phyloP scores from a whole-genome alignment of 2,329 filamentous ascomycete genomes.

The Aspergillus eucalypticola region DNA sequence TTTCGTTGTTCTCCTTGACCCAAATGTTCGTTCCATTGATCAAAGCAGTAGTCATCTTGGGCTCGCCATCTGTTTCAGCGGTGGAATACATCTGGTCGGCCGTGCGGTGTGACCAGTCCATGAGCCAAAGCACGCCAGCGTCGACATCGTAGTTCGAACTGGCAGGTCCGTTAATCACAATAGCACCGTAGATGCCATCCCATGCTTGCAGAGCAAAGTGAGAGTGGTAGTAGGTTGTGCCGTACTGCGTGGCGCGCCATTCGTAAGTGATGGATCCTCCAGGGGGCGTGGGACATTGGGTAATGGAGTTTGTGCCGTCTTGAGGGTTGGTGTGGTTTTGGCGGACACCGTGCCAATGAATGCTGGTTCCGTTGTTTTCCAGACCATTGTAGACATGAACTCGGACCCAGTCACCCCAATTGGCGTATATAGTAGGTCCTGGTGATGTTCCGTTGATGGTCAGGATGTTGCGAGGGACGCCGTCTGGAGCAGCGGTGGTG shows the following conservation, averaged over 20 bases:
- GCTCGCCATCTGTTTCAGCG: neutral
- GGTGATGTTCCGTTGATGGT: slow-evolving; percentile 67
- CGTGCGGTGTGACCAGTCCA: neutral
- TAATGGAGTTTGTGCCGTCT: slow-evolving; percentile 35
- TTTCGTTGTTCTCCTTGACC: neutral
- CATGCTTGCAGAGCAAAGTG: slow-evolving; percentile 41
- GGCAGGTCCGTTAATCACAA: neutral
- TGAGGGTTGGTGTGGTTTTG: slow-evolving; percentile 32
- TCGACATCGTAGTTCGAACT: neutral
- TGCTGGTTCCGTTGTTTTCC: slow-evolving; percentile 28
- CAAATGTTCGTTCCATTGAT: neutral
- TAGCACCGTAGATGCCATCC: slow-evolving; percentile 61
- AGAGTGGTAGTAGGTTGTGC: slow-evolving; percentile 35
- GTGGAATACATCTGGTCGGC: neutral
- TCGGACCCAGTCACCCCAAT: slow-evolving; percentile 61
- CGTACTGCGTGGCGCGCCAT: slow-evolving; percentile 41
- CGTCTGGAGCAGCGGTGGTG: slow-evolving; percentile 20
- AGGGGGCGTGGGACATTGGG: slow-evolving; percentile 43
- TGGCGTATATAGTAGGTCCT: slow-evolving; percentile 65
- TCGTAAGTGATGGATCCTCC: slow-evolving; percentile 38
- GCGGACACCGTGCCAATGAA: slow-evolving; percentile 39
- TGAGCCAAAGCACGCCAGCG: neutral
- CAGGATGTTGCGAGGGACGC: slow-evolving; percentile 41
- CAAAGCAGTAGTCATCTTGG: neutral
- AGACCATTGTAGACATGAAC: slow-evolving; percentile 57